These are phyloP conservation scores for Podaxis sp. DNA, from an alignment of 768 basidiomycete genomes.

Conservation along the genomic window DNA sequence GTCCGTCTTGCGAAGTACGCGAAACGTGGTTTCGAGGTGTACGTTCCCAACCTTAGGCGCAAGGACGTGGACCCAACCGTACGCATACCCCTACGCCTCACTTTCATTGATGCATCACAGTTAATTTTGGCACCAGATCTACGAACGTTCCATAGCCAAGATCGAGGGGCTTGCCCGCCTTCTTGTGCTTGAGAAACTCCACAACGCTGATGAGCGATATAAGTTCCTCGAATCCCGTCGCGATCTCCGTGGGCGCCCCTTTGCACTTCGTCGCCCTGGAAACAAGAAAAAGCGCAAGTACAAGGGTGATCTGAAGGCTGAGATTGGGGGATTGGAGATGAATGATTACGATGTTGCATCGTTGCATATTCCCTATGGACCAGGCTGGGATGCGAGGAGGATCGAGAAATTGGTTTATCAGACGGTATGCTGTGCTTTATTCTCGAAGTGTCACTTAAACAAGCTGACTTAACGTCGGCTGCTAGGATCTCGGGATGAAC, in stretches of 20 bases:
- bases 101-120: background rate
- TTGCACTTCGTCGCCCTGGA: constrained; percentile 26
- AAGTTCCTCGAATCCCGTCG: constrained; percentile 50
- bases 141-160: constrained; percentile 54
- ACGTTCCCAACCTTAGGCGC: constrained; percentile 51
- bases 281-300: constrained; percentile 37
- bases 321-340: constrained; percentile 48
- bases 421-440: constrained; percentile 39
- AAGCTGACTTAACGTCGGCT: background rate
- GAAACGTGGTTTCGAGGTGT: constrained; percentile 53
- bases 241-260: constrained; percentile 48
- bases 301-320: constrained; percentile 57
- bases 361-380: constrained; percentile 62
- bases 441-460: background rate
- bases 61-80: constrained; percentile 61
- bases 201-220: constrained; percentile 40
- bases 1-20: constrained; percentile 62
- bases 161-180: constrained; percentile 63
- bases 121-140: constrained; percentile 40
- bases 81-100: constrained; percentile 16
- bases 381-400: constrained; percentile 54
- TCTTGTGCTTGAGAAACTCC: constrained; percentile 61
- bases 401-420: constrained; percentile 59
- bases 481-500: constrained; percentile 58
- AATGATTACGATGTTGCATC: constrained; percentile 56